These are phyloP conservation scores for Platismatia glauca DNA, from an alignment of 495 filamentous ascomycete species.

Conservation along the genomic window DNA sequence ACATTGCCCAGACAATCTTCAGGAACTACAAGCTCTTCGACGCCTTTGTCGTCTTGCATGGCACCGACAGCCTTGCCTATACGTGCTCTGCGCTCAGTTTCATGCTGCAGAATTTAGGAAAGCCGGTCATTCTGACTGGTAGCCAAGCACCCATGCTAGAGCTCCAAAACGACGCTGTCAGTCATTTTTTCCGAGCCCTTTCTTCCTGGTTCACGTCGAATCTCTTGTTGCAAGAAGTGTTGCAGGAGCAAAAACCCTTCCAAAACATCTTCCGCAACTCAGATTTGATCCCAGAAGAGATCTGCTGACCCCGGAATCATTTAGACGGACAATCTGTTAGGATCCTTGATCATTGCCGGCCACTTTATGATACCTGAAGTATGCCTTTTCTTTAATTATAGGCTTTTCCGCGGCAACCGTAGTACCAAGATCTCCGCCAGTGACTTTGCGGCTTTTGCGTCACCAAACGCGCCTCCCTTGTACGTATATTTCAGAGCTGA, in stretches of 20 bases:
- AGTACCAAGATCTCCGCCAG: slow-evolving; percentile 82
- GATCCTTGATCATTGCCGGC: slow-evolving; percentile 85
- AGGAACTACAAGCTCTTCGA: slow-evolving; percentile 87
- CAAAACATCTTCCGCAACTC: too few species aligned
- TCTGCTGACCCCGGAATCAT: neutral
- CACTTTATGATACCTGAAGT: slow-evolving; percentile 97
- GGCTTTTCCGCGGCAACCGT: slow-evolving; percentile 84
- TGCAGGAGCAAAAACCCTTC: too few species aligned
- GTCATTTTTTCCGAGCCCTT: neutral
- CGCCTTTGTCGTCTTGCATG: slow-evolving; percentile 92
- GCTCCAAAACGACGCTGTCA: slow-evolving; percentile 73
- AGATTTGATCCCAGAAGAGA: neutral
- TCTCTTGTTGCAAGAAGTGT: too few species aligned
- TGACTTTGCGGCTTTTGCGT: slow-evolving; percentile 78
- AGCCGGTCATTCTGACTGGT: slow-evolving; percentile 84
- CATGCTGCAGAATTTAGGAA: slow-evolving; percentile 87
- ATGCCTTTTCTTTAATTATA: slow-evolving; percentile 90
- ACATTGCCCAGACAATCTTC: slow-evolving; percentile 62
- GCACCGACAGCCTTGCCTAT: slow-evolving; percentile 88
- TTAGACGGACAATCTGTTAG: slow-evolving; percentile 80
- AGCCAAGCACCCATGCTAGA: slow-evolving; percentile 90
- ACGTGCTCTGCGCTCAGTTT: slow-evolving; percentile 88
- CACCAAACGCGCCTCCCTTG: slow-evolving; percentile 73
- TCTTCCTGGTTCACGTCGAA: too few species aligned
- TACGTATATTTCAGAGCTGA: too few species aligned